phyloP scores from a whole-genome alignment of 2,329 filamentous ascomycete species.

The Parascedosporium putredinis region DNA sequence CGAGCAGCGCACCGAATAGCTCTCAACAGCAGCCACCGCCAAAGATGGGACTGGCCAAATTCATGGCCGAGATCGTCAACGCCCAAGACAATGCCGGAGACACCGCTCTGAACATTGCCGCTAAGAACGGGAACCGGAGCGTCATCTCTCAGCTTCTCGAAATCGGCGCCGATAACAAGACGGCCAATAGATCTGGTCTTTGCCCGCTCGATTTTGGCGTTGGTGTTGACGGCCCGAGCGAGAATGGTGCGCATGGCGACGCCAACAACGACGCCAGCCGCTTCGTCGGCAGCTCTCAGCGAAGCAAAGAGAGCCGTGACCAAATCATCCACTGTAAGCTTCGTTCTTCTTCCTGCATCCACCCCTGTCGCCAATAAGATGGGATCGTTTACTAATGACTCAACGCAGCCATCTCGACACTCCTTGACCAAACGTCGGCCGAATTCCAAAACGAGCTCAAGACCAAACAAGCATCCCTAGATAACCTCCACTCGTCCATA shows the following conservation, averaged over 20 bases:
- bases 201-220: conserved; percentile 92
- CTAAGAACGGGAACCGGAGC: conserved; percentile 82
- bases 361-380: not conserved
- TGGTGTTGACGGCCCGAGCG: conserved; percentile 50
- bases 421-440: conserved; percentile 67
- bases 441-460: conserved; percentile 74
- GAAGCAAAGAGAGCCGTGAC: conserved; percentile 62
- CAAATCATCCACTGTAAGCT: conserved; percentile 70
- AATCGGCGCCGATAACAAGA: conserved; percentile 85
- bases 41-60: conserved; percentile 78
- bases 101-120: conserved; percentile 87
- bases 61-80: conserved; percentile 96
- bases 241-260: conserved; percentile 31
- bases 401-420: conserved; percentile 71
- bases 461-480: conserved; percentile 73
- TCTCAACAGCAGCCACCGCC: conserved; percentile 34
- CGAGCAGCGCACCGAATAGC: conserved; percentile 24
- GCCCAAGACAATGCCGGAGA: conserved; percentile 89
- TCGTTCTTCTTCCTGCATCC: not conserved
- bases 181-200: conserved; percentile 81
- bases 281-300: conserved; percentile 26
- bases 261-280: conserved; percentile 29
- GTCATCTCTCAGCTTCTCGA: conserved; percentile 96
- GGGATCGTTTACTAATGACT: conserved; percentile 22
- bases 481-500: conserved; percentile 70